Base-by-base conservation (phyloP, 2,329 filamentous ascomycete genomes). In the Bipolaris bicolor region DNA sequence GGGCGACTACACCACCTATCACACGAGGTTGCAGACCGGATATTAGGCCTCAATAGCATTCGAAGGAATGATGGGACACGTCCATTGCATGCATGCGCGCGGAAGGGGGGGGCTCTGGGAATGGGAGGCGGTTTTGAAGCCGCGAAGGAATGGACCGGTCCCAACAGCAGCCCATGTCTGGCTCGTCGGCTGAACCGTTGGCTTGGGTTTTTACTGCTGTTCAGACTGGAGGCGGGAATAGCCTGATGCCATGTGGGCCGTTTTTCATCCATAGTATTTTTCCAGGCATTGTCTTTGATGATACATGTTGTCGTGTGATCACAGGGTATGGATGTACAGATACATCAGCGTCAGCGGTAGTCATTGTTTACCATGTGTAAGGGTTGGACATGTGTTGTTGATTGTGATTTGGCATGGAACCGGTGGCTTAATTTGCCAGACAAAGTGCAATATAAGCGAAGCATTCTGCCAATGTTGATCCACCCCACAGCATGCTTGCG, bases 371-470 rank as follows among this genome's bases (percentile, higher is more conserved):
- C 34, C 15, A 44, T 18, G 48, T 44, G 33, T 43, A 31, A 16
- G 37, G 41, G 34, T 46, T 34, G 44, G 39, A 40, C 26, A 18
- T 16, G 4, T 16, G 44, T 11, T 20, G 33, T 24, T 51, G 20
- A 15, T 24, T 37, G 20, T 29, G 13, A 10, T 29, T 49, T n/a
- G 37, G 36, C 18, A 49, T 31, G 52, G 47, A 29, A 20, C 54
- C 43, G 54, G 49, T 53, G 54, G 54, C 20, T 48, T 26, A 53
- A 53, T 57, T 43, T 52, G 54, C 36, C 43, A 43, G 33, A 47
- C 31, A 36, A 47, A 29, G 39, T 36, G 29, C 26, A 46, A 39
- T 26, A 13, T 33, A 44, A 16, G 52, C 52, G 52, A 50, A 36
- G 18, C 49, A 34, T 18, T 48, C 37, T 26, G 49, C 49, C 49